Evolutionary conservation across 2,329 filamentous ascomycete genomes (phyloP).

Genomic region (Pseudogymnoascus pannorum): DNA sequence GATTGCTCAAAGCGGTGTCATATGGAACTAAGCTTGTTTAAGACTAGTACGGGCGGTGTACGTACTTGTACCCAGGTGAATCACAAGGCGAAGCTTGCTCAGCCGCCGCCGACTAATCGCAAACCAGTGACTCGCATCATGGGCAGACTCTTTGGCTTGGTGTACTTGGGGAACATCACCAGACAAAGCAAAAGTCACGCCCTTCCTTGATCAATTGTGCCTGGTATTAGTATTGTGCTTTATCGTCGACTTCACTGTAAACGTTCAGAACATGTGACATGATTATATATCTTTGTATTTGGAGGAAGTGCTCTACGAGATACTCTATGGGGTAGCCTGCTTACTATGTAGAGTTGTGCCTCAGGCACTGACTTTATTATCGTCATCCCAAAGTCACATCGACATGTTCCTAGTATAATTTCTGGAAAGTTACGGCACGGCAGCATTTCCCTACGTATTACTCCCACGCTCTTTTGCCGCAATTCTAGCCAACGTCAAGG

Average conservation of each 20-base stretch:
- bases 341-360: not conserved
- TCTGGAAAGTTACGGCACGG: not conserved
- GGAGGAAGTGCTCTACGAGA: not conserved
- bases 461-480: not conserved
- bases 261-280: not conserved
- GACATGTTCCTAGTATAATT: not conserved
- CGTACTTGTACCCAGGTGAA: conserved; percentile 3
- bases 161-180: not conserved
- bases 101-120: conserved; percentile 5
- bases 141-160: not conserved
- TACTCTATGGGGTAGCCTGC: not conserved
- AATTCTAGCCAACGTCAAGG: not conserved
- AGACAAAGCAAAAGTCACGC: not conserved
- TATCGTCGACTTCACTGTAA: not conserved
- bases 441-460: not conserved
- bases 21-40: not conserved
- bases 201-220: not conserved
- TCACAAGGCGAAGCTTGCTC: conserved; percentile 8
- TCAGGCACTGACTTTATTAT: not conserved
- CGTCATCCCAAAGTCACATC: not conserved
- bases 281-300: not conserved
- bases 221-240: not conserved
- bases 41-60: not conserved
- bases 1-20: conserved; percentile 8
- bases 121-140: conserved; percentile 8